phyloP scores from a whole-genome alignment of 208 protist species.

The Leishmania turanica region DNA sequence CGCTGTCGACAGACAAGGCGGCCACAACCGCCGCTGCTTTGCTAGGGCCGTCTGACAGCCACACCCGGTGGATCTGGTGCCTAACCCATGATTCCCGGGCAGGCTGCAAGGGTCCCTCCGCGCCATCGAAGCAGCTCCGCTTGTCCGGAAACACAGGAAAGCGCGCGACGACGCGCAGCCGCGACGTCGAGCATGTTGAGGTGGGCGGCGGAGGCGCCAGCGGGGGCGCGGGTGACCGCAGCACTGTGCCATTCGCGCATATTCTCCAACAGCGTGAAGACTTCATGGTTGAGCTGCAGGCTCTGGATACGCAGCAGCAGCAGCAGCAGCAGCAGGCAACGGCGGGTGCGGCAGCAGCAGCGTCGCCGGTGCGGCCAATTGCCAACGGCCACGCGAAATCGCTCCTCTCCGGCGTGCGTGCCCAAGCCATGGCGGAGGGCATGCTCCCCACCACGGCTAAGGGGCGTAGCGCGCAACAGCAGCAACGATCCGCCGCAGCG shows the following conservation, averaged over 20 bases:
- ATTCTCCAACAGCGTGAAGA: slow-evolving; percentile 33
- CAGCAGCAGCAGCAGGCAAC: slow-evolving; percentile 4
- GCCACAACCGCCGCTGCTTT: slow-evolving; percentile 9
- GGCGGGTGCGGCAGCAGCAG: not conserved
- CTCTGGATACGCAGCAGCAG: slow-evolving; percentile 9
- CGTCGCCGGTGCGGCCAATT: not conserved
- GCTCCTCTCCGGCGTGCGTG: slow-evolving; percentile 15
- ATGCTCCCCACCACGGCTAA: slow-evolving; percentile 13
- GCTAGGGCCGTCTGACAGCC: slow-evolving; percentile 1
- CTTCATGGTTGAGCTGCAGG: slow-evolving; percentile 20
- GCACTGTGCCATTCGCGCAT: slow-evolving; percentile 21
- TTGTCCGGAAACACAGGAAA: not conserved
- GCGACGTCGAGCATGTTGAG: not conserved
- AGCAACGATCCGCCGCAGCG: slow-evolving; percentile 3
- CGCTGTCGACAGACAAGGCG: slow-evolving; percentile 4
- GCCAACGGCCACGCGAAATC: not conserved
- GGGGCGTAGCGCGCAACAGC: slow-evolving; percentile 15
- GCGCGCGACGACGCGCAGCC: not conserved
- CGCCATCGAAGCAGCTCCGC: not conserved
- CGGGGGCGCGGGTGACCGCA: not conserved
- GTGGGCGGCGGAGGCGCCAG: not conserved
- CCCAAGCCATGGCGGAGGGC: slow-evolving; percentile 22
- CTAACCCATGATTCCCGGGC: not conserved
- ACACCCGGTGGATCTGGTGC: slow-evolving; percentile 24
- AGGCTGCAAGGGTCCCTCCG: not conserved